These are phyloP conservation scores for Thalassiosira mediterranea DNA, from an alignment of 352 stramenopile genomes.

Conservation along the genomic window DNA sequence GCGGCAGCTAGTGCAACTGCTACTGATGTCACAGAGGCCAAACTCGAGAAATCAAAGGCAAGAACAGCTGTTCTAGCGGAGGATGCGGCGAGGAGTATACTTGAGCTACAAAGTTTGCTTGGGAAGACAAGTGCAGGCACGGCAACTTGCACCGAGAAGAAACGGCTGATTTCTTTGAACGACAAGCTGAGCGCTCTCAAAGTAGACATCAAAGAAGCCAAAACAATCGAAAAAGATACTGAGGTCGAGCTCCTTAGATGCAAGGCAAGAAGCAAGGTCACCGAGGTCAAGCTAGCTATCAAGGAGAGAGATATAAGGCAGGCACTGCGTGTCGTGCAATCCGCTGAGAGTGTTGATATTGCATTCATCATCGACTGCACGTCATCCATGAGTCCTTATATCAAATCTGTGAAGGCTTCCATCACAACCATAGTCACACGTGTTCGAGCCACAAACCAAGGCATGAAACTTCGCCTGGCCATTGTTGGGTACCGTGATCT, in stretches of 20 bases:
- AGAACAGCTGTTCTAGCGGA: constrained; percentile 30
- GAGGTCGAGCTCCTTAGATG: constrained; percentile 24
- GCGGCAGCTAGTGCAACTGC: constrained; percentile 29
- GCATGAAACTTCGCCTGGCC: constrained; percentile 53
- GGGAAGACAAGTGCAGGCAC: constrained; percentile 31
- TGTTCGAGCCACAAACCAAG: constrained; percentile 37
- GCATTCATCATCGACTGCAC: constrained; percentile 63
- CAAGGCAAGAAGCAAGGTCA: constrained; percentile 30
- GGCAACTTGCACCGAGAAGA: constrained; percentile 23
- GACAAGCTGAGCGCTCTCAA: constrained; percentile 38
- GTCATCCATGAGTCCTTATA: constrained; percentile 42
- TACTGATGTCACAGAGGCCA: constrained; percentile 4
- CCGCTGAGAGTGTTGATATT: constrained; percentile 53
- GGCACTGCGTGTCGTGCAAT: constrained; percentile 24
- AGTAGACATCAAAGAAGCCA: constrained; percentile 20
- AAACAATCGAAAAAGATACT: constrained; percentile 30
- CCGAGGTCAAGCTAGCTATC: constrained; percentile 33
- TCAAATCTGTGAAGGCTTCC: constrained; percentile 55
- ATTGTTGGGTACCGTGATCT: constrained; percentile 72
- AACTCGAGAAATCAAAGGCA: constrained; percentile 23
- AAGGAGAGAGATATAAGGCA: constrained; percentile 41
- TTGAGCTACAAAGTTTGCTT: constrained; percentile 31
- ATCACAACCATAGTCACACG: constrained; percentile 53
- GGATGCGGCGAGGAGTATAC: constrained; percentile 35
- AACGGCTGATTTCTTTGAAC: constrained; percentile 37